Evolutionary conservation across 2,329 filamentous ascomycete genomes (phyloP).

Genomic region (Geosmithia morbida): DNA sequence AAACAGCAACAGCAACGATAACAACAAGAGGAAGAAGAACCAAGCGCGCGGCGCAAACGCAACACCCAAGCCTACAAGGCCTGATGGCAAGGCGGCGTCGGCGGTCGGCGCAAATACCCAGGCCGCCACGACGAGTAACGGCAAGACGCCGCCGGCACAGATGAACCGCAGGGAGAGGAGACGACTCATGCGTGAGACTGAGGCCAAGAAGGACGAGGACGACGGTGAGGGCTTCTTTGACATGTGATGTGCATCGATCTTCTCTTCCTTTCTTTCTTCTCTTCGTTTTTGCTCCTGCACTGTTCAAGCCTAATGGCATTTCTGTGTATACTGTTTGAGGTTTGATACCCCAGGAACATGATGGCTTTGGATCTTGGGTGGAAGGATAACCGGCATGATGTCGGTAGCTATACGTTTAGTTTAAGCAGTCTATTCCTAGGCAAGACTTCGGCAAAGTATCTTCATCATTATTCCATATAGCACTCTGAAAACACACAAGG

Average conservation of each 20-base stretch:
- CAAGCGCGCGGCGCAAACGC: not conserved
- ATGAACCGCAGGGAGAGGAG: slow-evolving; percentile 21
- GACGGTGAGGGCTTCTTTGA: slow-evolving; percentile 47
- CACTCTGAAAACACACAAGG: too few relatives aligned
- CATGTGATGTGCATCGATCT: not conserved
- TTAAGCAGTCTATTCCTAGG: too few relatives aligned
- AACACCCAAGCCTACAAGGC: not conserved
- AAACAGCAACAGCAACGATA: not conserved
- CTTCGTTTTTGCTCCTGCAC: not conserved
- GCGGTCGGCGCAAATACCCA: not conserved
- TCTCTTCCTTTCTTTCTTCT: not conserved
- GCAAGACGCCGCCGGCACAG: slow-evolving; percentile 10
- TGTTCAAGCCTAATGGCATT: not conserved
- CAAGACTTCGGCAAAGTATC: too few relatives aligned
- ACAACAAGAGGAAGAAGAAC: not conserved
- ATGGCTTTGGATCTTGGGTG: too few relatives aligned
- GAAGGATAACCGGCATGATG: too few relatives aligned
- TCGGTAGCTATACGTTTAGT: too few relatives aligned
- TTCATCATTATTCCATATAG: too few relatives aligned
- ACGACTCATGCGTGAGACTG: slow-evolving; percentile 17
- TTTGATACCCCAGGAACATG: too few relatives aligned
- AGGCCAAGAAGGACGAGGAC: slow-evolving; percentile 23
- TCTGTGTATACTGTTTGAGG: too few relatives aligned
- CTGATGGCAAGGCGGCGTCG: not conserved
- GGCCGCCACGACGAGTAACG: not conserved